Base-by-base conservation (phyloP, 139 green algal species). In the Micractinium conductrix region DNA sequence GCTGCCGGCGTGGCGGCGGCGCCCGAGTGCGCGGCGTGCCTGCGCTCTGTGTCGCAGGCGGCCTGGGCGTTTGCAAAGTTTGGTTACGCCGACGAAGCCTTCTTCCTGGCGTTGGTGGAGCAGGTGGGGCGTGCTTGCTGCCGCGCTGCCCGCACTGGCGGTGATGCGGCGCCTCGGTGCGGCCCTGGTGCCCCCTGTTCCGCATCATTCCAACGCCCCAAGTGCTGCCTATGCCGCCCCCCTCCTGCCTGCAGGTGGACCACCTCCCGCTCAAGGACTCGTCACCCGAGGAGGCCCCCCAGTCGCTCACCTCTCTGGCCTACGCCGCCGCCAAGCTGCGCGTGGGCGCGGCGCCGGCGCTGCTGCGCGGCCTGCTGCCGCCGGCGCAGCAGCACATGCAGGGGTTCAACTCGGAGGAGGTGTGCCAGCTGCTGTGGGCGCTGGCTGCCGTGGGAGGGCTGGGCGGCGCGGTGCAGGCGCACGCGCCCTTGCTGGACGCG, bases 261-360 rank as follows among this genome's bases (percentile, higher is more conserved):
- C 42, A 44, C n/a, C 38, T 17, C 12, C 55, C 55, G 76, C 62
- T 43, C 22, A 6, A 30, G 17, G 60, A 44, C 4, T 4, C 48
- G n/a, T 30, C 72, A 9, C 26, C 42, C 5, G 70, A 58, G 22
- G 69, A 75, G 38, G 28, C 21, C 69, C 69, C 40, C 4, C 69
- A 75, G 40, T 48, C 69, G 0, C 69, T 75, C 4, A 50, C 69
- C 75, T 90, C 89, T 71, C 88, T 88, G 2, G 60, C 88, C 30
- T 93, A 86, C 84, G 88, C 84, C 2, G 81, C 89, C 22, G 84
- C 84, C 40, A 93, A 90, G 74, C 86, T 94, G 70, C 78, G 76
- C 4, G 58, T 89, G 53, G 19, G 42, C 19, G 65, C 90, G 26
- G 58, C 45, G 4, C 50, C 38, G 21, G 35, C 26, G 58, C 58